Conservation (phyloP, 768 basidiomycete species). For the Boletus huronensis region DNA sequence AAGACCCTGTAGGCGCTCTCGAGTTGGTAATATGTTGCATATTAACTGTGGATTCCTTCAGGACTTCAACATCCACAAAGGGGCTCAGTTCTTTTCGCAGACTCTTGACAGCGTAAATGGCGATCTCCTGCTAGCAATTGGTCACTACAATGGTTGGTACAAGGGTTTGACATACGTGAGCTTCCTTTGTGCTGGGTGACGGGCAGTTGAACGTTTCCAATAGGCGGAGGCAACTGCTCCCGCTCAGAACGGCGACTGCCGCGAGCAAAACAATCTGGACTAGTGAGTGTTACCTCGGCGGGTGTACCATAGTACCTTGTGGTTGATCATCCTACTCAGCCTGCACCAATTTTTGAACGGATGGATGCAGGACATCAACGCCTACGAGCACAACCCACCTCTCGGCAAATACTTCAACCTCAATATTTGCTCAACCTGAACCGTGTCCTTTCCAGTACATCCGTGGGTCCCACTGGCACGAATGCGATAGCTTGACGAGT, state of each 20-base stretch:
- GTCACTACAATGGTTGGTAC: constrained; percentile 76
- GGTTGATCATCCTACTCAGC: constrained; percentile 35
- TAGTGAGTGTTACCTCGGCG: constrained; percentile 50
- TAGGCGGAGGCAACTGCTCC: constrained; percentile 59
- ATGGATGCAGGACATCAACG: constrained; percentile 60
- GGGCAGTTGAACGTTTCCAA: constrained; percentile 1
- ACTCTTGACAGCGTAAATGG: constrained; percentile 42
- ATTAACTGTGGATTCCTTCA: constrained; percentile 19
- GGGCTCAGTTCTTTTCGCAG: constrained; percentile 55
- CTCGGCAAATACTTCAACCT: constrained; percentile 73
- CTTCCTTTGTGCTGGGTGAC: constrained; percentile 4
- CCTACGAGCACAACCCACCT: constrained; percentile 39
- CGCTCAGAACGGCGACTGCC: constrained; percentile 50
- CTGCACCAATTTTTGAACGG: constrained; percentile 70
- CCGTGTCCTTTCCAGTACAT: neutral
- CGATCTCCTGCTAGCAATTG: constrained; percentile 56
- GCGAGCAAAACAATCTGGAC: constrained; percentile 81
- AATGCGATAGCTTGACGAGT: neutral
- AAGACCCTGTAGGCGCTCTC: constrained; percentile 33
- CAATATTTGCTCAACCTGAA: constrained; percentile 28
- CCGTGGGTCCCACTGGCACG: neutral
- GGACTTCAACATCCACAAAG: constrained; percentile 73
- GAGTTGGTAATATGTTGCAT: neutral
- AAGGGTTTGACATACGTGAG: constrained; percentile 55
- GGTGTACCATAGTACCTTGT: neutral